Evolutionary conservation across 2,329 filamentous ascomycete genomes (phyloP), one percentile per base, ranked within the genome.

Genomic region (Exophiala sp.): DNA sequence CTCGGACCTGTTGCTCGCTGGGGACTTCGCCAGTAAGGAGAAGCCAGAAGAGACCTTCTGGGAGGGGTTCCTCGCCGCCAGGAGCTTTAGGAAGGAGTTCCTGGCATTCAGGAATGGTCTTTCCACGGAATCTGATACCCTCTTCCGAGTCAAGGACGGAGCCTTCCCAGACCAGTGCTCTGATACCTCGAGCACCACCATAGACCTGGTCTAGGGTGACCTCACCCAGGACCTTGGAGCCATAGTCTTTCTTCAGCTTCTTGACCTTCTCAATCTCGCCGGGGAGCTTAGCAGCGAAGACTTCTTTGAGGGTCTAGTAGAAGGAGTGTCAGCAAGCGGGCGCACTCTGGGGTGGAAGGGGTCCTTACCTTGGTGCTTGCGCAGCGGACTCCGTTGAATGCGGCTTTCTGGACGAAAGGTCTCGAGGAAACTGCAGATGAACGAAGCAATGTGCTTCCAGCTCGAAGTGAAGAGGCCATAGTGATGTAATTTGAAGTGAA

Each of bases 1-100:
- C 91, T 74, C 91, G 91, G 69, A 97, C 94, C 82, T 99, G 94
- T 81, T 96, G 89, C 83, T 97, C 94, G 65, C 86, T 88, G 67
- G 94, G 94, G 65, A 99, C 89, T 84, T 99, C 94, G 66, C 94
- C 94, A 63, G 94, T 99, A 75, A 99, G 77, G 72, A 99, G 89
- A 67, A 99, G 88, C 94, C 94, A 99, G 88, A 99, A 99, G 73
- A 99, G 91, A 84, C 92, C 91, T 84, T 99, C 94, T 58, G 94
- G 94, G 53, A 99, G 86, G 71, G 94, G 94, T 83, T 99, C 92
- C 75, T 91, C 84, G 80, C 94, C 94, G 70, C 94, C 94, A 63
- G 91, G 90, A 61, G 92, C 94, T 83, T 95, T 96, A 76, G 94
- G 94, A 55, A 99, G 90, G 68, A 96, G 79, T 77, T 96, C 80